Evolutionary conservation across 2,329 filamentous ascomycete genomes (phyloP).

Genomic region (Nemania sp.): DNA sequence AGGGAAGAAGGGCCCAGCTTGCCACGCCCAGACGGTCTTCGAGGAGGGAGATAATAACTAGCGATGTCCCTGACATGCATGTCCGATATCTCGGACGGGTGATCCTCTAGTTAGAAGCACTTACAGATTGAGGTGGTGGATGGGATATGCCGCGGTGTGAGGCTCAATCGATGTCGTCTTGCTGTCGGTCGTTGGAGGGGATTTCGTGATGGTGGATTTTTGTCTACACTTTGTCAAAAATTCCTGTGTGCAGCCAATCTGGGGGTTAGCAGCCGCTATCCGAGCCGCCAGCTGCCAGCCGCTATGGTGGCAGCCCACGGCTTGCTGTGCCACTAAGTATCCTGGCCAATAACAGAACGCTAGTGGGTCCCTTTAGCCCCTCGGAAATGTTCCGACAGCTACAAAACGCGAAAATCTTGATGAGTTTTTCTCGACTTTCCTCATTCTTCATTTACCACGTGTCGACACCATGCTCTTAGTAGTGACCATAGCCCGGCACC

Average conservation of each 20-base stretch:
- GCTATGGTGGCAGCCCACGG: too few species aligned
- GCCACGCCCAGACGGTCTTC: background rate
- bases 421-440: background rate
- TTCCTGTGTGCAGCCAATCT: conserved; percentile 31
- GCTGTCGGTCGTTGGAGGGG: conserved; percentile 28
- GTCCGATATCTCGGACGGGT: background rate
- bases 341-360: conserved; percentile 2
- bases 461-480: background rate
- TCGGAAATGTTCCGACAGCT: conserved; percentile 10
- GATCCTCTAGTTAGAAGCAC: conserved; percentile 19
- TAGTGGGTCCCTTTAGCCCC: conserved; percentile 9
- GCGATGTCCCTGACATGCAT: too few species aligned
- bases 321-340: too few species aligned
- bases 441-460: background rate
- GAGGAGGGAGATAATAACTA: background rate
- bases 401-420: conserved; percentile 9
- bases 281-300: conserved; percentile 18
- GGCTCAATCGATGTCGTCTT: conserved; percentile 28
- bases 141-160: conserved; percentile 18
- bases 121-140: conserved; percentile 27
- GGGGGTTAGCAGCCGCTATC: conserved; percentile 17
- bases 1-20: background rate
- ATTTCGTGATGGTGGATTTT: conserved; percentile 29
- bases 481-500: background rate
- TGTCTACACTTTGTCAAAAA: conserved; percentile 30